Evolutionary conservation across 2,329 filamentous ascomycete species (phyloP).

Genomic region (Pleoardoris graminearum): DNA sequence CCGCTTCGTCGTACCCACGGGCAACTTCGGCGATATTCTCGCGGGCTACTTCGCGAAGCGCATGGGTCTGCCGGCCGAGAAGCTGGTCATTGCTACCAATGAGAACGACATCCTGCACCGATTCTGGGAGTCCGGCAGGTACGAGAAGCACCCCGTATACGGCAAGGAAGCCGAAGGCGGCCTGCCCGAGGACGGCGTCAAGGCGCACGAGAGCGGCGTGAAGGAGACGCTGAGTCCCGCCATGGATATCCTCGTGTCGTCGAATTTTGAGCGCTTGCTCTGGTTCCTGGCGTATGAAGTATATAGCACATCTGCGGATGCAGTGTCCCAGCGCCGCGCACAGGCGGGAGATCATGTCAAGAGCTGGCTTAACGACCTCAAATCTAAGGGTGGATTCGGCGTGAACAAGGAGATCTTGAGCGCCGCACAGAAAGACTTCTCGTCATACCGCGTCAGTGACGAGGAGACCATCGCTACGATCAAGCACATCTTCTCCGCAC

Average conservation of each 20-base stretch:
- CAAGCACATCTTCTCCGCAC: conserved; percentile 53
- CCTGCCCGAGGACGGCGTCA: conserved; percentile 59
- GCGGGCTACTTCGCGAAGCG: conserved; percentile 89
- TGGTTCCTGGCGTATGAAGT: conserved; percentile 81
- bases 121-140: conserved; percentile 88
- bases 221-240: conserved; percentile 92
- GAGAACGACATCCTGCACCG: conserved; percentile 96
- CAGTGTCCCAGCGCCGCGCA: conserved; percentile 51
- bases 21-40: conserved; percentile 95
- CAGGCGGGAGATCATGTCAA: conserved; percentile 72
- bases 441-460: conserved; percentile 72
- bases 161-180: conserved; percentile 61
- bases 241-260: conserved; percentile 96
- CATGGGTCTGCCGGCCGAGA: conserved; percentile 87
- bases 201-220: conserved; percentile 70
- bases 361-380: conserved; percentile 78
- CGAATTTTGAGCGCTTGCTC: conserved; percentile 93
- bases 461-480: conserved; percentile 54
- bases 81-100: conserved; percentile 91
- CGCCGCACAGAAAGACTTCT: conserved; percentile 73
- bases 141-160: conserved; percentile 78
- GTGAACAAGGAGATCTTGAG: conserved; percentile 75
- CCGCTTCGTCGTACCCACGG: conserved; percentile 88
- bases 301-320: conserved; percentile 44
- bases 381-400: conserved; percentile 78